These are phyloP conservation scores for Afroboletus lepidellus DNA, from an alignment of 1,284 basidiomycete genomes.

Conservation along the genomic window DNA sequence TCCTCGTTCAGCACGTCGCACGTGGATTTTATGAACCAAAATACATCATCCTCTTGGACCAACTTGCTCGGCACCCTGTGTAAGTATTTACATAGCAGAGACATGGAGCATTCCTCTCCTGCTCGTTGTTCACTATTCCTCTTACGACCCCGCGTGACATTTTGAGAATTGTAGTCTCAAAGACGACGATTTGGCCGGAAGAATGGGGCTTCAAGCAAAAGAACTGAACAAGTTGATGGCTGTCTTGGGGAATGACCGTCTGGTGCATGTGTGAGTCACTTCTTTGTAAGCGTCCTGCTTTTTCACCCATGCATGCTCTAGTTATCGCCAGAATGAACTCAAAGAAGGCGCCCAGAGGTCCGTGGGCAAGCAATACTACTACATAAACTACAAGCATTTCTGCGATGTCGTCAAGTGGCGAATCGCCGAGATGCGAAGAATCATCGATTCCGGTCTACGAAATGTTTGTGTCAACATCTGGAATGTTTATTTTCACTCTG, in stretches of 20 bases:
- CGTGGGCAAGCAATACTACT: constrained; percentile 71
- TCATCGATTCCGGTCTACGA: constrained; percentile 82
- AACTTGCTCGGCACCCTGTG: constrained; percentile 89
- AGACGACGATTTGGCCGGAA: constrained; percentile 87
- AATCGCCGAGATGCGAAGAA: constrained; percentile 90
- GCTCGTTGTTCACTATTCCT: constrained; percentile 17
- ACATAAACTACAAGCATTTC: constrained; percentile 93
- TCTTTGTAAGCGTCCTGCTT: background rate
- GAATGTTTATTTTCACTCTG: constrained; percentile 4
- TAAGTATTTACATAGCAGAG: constrained; percentile 55
- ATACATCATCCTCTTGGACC: constrained; percentile 90
- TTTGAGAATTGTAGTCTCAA: constrained; percentile 62
- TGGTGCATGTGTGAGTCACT: constrained; percentile 75
- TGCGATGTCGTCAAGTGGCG: constrained; percentile 82
- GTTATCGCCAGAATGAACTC: constrained; percentile 83
- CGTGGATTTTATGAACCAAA: constrained; percentile 94
- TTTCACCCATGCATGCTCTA: constrained; percentile 31
- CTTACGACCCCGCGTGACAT: constrained; percentile 21
- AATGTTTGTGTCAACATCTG: constrained; percentile 52
- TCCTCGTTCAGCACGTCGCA: constrained; percentile 86
- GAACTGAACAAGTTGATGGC: constrained; percentile 93
- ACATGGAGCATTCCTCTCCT: constrained; percentile 14
- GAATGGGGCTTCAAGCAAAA: constrained; percentile 87
- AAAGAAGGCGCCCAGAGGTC: constrained; percentile 52
- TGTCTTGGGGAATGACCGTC: constrained; percentile 79